A percentile compares a stretch with the other conserved stretches of the same genome.
Evolutionary conservation across 805 yeast species (phyloP).

Genomic region (Candida ovalis): DNA sequence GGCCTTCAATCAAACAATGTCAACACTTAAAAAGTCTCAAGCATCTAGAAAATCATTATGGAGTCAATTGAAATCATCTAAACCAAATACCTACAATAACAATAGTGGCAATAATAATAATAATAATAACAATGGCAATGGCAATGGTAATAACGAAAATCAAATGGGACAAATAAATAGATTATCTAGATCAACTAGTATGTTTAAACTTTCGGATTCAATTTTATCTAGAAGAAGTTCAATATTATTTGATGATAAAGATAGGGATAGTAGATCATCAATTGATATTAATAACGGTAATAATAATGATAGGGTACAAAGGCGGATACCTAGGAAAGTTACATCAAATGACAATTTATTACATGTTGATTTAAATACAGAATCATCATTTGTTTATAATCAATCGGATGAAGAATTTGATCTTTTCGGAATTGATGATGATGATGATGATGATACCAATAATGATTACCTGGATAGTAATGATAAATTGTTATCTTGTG

Average conservation of each 20-base stretch:
- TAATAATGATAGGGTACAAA: too few species aligned
- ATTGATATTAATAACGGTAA: too few species aligned
- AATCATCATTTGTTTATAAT: constrained; percentile 3
- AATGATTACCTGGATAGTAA: constrained; percentile 4
- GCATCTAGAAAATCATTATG: constrained; percentile 19
- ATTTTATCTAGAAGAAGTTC: background rate
- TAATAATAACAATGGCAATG: too few species aligned
- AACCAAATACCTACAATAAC: constrained; percentile 10
- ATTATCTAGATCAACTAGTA: background rate
- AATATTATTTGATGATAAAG: background rate
- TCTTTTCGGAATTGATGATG: background rate
- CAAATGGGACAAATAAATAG: background rate
- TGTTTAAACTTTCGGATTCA: background rate
- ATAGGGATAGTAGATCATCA: too few species aligned
- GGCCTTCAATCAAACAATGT: background rate
- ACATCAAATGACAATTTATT: constrained; percentile 3
- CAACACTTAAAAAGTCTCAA: constrained; percentile 11
- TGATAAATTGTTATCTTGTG: constrained; percentile 15
- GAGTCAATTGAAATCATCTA: constrained; percentile 17
- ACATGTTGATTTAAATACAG: constrained; percentile 1
- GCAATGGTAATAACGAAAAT: background rate
- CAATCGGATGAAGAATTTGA: constrained; percentile 2
- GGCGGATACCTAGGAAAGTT: background rate
- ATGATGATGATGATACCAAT: constrained; percentile 1
- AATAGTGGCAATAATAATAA: too few species aligned